phyloP scores from a whole-genome alignment of 1,284 basidiomycete genomes.

The Malassezia brasiliensis region DNA sequence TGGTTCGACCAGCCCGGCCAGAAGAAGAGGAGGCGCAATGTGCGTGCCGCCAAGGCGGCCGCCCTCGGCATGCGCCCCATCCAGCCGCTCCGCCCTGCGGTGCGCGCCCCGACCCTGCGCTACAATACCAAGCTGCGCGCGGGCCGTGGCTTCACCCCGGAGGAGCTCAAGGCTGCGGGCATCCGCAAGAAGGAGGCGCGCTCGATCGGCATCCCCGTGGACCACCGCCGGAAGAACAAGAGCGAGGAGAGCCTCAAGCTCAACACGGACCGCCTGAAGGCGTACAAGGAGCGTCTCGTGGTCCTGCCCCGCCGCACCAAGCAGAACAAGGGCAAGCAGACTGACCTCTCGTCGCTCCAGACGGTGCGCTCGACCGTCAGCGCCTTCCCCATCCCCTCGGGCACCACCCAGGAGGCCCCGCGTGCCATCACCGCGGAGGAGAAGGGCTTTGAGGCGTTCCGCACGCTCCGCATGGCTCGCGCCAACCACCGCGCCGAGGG shows the following conservation, averaged over 20 bases:
- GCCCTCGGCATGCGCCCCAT: constrained; percentile 85
- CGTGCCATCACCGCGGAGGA: constrained; percentile 89
- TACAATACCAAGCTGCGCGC: constrained; percentile 98
- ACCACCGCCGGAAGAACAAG: constrained; percentile 92
- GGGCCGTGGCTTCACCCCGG: constrained; percentile 90
- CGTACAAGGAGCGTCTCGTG: constrained; percentile 67
- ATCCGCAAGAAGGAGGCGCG: constrained; percentile 88
- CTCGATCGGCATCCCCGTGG: constrained; percentile 86
- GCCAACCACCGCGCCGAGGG: constrained; percentile 78
- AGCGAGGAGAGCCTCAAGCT: constrained; percentile 93
- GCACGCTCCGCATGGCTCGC: constrained; percentile 75
- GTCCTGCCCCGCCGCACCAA: constrained; percentile 72
- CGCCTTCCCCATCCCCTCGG: constrained; percentile 56
- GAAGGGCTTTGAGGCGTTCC: constrained; percentile 70
- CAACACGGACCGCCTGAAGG: constrained; percentile 89
- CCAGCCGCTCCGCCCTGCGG: constrained; percentile 85
- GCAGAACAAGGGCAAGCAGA: constrained; percentile 78
- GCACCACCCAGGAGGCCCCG: constrained; percentile 64
- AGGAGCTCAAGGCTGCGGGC: constrained; percentile 93
- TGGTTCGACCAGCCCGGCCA: constrained; percentile 99
- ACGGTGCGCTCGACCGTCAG: constrained; percentile 58
- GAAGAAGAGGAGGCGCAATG: constrained; percentile 88
- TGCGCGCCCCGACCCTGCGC: constrained; percentile 88
- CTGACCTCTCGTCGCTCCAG: constrained; percentile 68
- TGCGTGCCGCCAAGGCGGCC: constrained; percentile 84